Evolutionary conservation across 1,284 basidiomycete genomes (phyloP), one percentile per base, ranked within the genome.

Genomic region (Coriolopsis trogii): DNA sequence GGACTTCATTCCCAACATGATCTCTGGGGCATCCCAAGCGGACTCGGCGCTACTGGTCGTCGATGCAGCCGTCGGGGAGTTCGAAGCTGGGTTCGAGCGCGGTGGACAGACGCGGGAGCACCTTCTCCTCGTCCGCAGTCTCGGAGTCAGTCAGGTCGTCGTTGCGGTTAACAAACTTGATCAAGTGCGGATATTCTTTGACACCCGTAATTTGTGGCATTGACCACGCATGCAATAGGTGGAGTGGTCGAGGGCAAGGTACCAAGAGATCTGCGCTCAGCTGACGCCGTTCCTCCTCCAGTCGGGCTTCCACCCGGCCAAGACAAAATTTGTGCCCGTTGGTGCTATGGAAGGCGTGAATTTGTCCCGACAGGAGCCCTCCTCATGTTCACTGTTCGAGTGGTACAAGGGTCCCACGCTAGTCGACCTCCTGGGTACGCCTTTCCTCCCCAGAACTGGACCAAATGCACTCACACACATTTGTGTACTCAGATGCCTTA

Each of bases 1-100:
- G 59, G 97, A 99, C 65, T 99, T 99, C 63, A 91, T 99, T 50
- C 96, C 97, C 0, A 98, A 98, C 67, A 99, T 99, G 97, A 99
- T 99, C 52, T 96, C 93, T 0, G 96, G 96, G 2, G 96, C 96
- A 2, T 88, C 95, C 0, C 96, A 98, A 72, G 97, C 97, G 0
- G 96, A 99, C 63, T 94, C 93, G 30, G 95, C 96, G 1, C 72
- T 99, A 4, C 81, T 99, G n/a, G 96, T 99, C 5, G 85, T 99
- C 18, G 97, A 98, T 69, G 89, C 95, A 6, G 79, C 87, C 3
- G 85, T 80, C 1, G 96, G 96, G 20, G 95, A 95, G 63, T 99
- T 99, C 60, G 96, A 99, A 70, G 88, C 93, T 20, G 96, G 96
- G 1, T 99, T 99, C 63, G 88, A 94, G 37, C 81, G 89, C 13